Evolutionary conservation across 2,329 filamentous ascomycete species (phyloP), one percentile per base, ranked within the genome.

Genomic region (Diplodia corticola): DNA sequence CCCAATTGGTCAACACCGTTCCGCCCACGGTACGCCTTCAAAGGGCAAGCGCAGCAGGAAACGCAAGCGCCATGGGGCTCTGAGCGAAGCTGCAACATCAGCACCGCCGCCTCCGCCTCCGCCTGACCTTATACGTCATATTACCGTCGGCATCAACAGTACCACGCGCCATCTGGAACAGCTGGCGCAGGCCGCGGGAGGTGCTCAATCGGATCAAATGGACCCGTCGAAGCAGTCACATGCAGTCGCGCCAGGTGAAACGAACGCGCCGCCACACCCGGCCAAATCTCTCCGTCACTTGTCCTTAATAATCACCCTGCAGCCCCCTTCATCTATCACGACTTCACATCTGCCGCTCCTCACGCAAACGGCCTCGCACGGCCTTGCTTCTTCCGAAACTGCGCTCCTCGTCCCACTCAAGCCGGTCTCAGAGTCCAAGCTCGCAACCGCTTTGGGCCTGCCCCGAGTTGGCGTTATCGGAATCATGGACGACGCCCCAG

Each of bases 401-500:
- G 85, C 84, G 10, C 83, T 85, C 24, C 81, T 92, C 2, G 81
- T 92, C 2, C 84, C 86, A 0, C 83, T 92, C 54, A 88, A 88
- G 0, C 86, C 84, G 63, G 78, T 83, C 0, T 85, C 83, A 59
- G 88, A 89, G 53, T 79, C 85, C 17, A 82, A 83, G 13, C 76
- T 92, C 17, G 85, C 85, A 55, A 75, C 78, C 33, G 82, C 82
- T 22, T 79, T 92, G 3, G 85, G 85, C 1, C 81, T 91, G 10
- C 86, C 88, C 0, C 83, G 88, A 37, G 87, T 88, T 0, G 90
- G 88, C 1, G 87, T 88, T 24, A 78, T 92, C 35, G 90, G 84
- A 0, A 74, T 92, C 6, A 75, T 81, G 22, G 79, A 80, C 6
- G 83, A 79, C 44, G 86, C 88, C 0, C 87, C 88, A 0, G 83